Percentiles rank a stretch among this genome's conserved stretches.
Conservation (phyloP, 192 early-diverging fungal genomes). For the Anaeromyces robustus region DNA sequence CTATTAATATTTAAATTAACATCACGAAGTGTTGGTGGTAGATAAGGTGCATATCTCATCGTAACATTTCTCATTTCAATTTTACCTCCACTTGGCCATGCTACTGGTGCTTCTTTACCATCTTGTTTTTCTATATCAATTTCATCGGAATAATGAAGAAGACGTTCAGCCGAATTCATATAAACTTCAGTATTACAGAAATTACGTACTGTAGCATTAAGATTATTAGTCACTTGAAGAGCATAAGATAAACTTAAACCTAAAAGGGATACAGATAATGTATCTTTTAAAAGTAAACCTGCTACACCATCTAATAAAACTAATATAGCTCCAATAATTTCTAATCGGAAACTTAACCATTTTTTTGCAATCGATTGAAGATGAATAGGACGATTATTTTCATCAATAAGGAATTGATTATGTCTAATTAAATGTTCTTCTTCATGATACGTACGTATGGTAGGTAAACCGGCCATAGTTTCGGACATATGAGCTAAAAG, state of each 20-base stretch:
- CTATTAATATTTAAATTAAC: conserved; percentile 15
- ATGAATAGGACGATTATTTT: conserved; percentile 58
- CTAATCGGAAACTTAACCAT: conserved; percentile 63
- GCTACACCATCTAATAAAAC: conserved; percentile 62
- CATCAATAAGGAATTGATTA: conserved; percentile 53
- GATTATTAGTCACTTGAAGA: conserved; percentile 55
- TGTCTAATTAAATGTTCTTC: conserved; percentile 53
- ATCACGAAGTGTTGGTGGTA: conserved; percentile 25
- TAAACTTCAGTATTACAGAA: conserved; percentile 52
- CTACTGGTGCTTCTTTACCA: conserved; percentile 4
- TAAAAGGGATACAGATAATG: conserved; percentile 44
- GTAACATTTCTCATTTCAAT: conserved; percentile 22
- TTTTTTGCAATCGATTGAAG: conserved; percentile 22
- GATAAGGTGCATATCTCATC: conserved; percentile 23
- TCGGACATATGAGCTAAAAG: conserved; percentile 18
- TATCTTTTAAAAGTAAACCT: conserved; percentile 39
- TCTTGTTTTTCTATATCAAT: conserved; percentile 20
- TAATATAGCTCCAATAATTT: conserved; percentile 55
- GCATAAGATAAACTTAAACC: conserved; percentile 71
- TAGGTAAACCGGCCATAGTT: conserved; percentile 4
- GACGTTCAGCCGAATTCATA: conserved; percentile 40
- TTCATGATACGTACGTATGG: conserved; percentile 26
- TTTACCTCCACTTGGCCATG: conserved; percentile 28
- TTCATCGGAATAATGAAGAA: conserved; percentile 21
- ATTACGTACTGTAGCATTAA: conserved; percentile 66